phyloP scores from a whole-genome alignment of 371 early-diverging fungal genomes.

The Rhizopus delemar region DNA sequence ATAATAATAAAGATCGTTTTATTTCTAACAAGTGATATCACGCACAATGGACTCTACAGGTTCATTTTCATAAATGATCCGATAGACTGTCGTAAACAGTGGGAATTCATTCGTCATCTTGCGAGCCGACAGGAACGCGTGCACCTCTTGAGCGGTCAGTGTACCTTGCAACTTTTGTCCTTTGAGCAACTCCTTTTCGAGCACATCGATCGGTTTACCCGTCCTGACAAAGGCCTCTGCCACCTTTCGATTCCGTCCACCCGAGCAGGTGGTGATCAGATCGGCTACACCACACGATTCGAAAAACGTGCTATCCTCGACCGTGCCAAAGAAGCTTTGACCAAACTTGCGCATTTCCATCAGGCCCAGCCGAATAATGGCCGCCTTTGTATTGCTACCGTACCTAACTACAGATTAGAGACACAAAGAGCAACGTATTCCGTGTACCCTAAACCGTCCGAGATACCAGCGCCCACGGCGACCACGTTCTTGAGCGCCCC shows the following conservation, averaged over 20 bases:
- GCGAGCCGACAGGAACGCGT: conserved; percentile 72
- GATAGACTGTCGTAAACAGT: conserved; percentile 85
- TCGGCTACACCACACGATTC: conserved; percentile 95
- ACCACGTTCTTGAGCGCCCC: conserved; percentile 99
- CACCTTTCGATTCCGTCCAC: conserved; percentile 95
- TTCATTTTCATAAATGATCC: conserved; percentile 77
- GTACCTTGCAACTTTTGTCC: conserved; percentile 99
- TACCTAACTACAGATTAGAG: conserved; percentile 52
- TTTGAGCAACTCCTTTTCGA: conserved; percentile 89
- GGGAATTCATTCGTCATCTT: conserved; percentile 81
- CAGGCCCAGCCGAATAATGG: conserved; percentile 97
- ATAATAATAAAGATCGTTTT: not conserved
- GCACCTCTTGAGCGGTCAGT: conserved; percentile 87
- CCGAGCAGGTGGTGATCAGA: conserved; percentile 94
- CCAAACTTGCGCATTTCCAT: conserved; percentile 96
- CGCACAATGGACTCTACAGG: conserved; percentile 14
- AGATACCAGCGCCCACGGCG: conserved; percentile 97
- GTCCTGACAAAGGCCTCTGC: conserved; percentile 90
- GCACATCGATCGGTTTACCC: conserved; percentile 85
- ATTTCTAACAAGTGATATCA: conserved; percentile 5
- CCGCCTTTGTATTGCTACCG: conserved; percentile 97
- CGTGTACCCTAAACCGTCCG: conserved; percentile 71
- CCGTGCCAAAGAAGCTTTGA: conserved; percentile 75
- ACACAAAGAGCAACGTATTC: conserved; percentile 11
- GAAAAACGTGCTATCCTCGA: conserved; percentile 87